Conservation (phyloP, 495 filamentous ascomycete species). For the Penicillium subrubescens region DNA sequence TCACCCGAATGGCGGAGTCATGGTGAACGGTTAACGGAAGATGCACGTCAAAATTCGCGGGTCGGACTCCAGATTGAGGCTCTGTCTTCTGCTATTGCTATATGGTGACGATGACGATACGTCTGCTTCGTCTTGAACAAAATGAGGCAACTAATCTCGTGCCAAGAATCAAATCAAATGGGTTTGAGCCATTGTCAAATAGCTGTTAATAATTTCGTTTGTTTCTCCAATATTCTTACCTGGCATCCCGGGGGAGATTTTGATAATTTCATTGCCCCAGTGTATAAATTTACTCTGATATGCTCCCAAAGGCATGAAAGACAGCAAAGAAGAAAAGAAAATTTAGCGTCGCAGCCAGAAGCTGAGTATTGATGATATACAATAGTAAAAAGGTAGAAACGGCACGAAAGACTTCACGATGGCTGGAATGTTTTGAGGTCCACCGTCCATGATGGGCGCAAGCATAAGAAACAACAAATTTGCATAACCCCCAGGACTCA, state of each 20-base stretch:
- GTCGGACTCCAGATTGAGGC: not conserved
- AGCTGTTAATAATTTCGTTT: not conserved
- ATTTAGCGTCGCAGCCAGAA: not conserved
- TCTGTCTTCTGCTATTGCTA: not conserved
- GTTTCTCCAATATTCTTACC: not conserved
- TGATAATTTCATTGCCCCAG: not conserved
- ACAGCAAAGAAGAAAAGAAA: not conserved
- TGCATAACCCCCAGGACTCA: conserved; percentile 15
- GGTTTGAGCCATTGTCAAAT: not conserved
- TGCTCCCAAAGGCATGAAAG: not conserved
- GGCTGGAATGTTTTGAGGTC: conserved; percentile 22
- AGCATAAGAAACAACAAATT: conserved; percentile 14
- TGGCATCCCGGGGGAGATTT: not conserved
- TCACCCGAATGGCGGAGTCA: conserved; percentile 68
- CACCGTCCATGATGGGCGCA: conserved; percentile 22
- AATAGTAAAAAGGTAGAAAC: conserved; percentile 18
- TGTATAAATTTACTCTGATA: not conserved
- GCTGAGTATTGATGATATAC: conserved; percentile 32
- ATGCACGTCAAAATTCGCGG: not conserved
- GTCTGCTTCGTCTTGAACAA: not conserved
- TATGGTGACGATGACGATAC: not conserved
- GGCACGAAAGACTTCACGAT: conserved; percentile 26
- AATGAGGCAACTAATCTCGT: not conserved
- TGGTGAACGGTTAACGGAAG: conserved; percentile 56
- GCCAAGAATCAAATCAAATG: not conserved